Conservation (phyloP, 305 asterid genomes). For the Fraxinus dipetala region DNA sequence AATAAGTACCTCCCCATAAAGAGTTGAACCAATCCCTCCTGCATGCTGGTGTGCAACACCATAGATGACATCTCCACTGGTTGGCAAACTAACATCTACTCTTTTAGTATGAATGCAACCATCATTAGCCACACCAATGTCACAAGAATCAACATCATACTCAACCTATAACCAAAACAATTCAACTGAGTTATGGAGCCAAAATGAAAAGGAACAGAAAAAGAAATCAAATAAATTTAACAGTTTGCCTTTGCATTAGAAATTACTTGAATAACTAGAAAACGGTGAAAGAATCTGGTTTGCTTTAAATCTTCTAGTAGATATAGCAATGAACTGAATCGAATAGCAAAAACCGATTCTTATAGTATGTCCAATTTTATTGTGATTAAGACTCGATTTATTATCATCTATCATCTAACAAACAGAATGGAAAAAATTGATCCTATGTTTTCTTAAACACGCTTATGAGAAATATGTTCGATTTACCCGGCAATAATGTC, state of each 20-base stretch:
- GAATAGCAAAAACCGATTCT: neutral
- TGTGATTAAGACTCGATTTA: neutral
- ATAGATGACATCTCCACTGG: conserved; percentile 46
- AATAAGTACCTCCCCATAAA: conserved; percentile 40
- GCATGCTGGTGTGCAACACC: conserved; percentile 48
- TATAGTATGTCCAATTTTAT: neutral
- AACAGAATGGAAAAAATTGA: neutral
- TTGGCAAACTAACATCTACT: conserved; percentile 30
- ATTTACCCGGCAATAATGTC: conserved; percentile 42
- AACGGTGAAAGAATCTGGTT: neutral
- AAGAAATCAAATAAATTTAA: neutral
- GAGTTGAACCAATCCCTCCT: conserved; percentile 43
- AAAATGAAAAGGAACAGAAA: neutral
- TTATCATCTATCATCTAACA: neutral
- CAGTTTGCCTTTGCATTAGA: neutral
- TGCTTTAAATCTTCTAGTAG: neutral
- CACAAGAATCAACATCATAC: conserved; percentile 35
- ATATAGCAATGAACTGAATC: neutral
- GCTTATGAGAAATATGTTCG: neutral
- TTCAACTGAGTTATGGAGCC: neutral
- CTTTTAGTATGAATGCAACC: conserved; percentile 32
- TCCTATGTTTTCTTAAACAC: neutral
- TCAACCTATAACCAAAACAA: conserved; percentile 36
- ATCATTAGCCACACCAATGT: conserved; percentile 19
- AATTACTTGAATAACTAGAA: neutral